Conservation (phyloP, 2,329 filamentous ascomycete species). For the Pseudofabraea citricarpa region DNA sequence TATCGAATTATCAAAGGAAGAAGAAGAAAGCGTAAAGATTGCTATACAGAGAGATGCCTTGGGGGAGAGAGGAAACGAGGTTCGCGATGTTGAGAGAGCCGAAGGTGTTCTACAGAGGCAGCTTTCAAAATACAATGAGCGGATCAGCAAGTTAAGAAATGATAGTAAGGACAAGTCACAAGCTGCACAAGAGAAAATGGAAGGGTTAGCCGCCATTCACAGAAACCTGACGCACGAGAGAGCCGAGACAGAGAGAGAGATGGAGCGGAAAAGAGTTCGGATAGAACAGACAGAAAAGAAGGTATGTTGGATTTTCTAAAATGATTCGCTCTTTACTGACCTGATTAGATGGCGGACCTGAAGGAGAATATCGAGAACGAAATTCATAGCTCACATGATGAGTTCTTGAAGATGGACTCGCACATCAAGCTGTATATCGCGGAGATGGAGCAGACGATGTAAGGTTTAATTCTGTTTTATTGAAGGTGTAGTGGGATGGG, state of each 20-base stretch:
- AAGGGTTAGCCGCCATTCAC: constrained; percentile 78
- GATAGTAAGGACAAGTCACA: constrained; percentile 78
- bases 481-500: constrained; percentile 5
- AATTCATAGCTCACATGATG: constrained; percentile 82
- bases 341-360: constrained; percentile 83
- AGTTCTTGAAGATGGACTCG: constrained; percentile 96
- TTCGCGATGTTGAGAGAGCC: constrained; percentile 84
- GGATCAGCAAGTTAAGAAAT: constrained; percentile 77
- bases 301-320: too few relatives aligned
- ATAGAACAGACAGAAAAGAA: constrained; percentile 99
- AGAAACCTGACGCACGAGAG: constrained; percentile 79
- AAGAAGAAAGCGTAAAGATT: constrained; percentile 80
- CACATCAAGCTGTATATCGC: constrained; percentile 98
- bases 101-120: constrained; percentile 82
- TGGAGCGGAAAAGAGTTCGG: constrained; percentile 84
- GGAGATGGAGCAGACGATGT: constrained; percentile 91
- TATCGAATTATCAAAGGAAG: constrained; percentile 80
- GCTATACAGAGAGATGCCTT: constrained; percentile 80
- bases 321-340: too few relatives aligned
- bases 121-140: constrained; percentile 77
- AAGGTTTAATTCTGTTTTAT: constrained; percentile 9
- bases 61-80: constrained; percentile 81
- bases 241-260: constrained; percentile 80
- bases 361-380: constrained; percentile 98
- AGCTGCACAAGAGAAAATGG: constrained; percentile 82